Conservation (phyloP, 805 yeast genomes). For the Kodamaea lidongshanica region DNA sequence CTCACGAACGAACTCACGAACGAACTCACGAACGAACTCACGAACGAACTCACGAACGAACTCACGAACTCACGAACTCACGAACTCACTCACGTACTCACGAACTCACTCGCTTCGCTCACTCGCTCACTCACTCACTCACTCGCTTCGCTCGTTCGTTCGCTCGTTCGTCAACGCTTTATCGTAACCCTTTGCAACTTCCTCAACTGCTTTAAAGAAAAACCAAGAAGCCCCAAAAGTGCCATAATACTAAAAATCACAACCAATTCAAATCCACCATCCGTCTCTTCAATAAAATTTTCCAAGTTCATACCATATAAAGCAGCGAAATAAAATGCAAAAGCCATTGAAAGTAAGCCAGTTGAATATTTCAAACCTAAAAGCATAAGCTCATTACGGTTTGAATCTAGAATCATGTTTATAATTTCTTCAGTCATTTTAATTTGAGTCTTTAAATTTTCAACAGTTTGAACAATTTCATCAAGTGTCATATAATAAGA, state of each 20-base stretch:
- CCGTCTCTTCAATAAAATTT: constrained; percentile 81
- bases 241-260: constrained; percentile 40
- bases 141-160: no score
- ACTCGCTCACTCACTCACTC: no score
- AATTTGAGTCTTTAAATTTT: constrained; percentile 72
- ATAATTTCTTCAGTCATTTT: constrained; percentile 92
- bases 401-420: constrained; percentile 86
- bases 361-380: constrained; percentile 78
- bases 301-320: constrained; percentile 94
- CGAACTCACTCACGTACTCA: no score
- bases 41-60: no score
- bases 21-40: no score
- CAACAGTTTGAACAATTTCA: constrained; percentile 88
- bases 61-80: no score
- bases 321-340: constrained; percentile 75
- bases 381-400: constrained; percentile 87
- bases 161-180: constrained; percentile 42
- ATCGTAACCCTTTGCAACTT: constrained; percentile 70
- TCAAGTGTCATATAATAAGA: constrained; percentile 87
- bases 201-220: constrained; percentile 52
- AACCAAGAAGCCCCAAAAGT: constrained; percentile 41
- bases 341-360: constrained; percentile 76
- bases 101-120: no score
- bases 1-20: no score
- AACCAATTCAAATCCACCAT: constrained; percentile 54